These are phyloP conservation scores for Hymenoscyphus albidus DNA, from an alignment of 2,329 filamentous ascomycete genomes.

Conservation along the genomic window DNA sequence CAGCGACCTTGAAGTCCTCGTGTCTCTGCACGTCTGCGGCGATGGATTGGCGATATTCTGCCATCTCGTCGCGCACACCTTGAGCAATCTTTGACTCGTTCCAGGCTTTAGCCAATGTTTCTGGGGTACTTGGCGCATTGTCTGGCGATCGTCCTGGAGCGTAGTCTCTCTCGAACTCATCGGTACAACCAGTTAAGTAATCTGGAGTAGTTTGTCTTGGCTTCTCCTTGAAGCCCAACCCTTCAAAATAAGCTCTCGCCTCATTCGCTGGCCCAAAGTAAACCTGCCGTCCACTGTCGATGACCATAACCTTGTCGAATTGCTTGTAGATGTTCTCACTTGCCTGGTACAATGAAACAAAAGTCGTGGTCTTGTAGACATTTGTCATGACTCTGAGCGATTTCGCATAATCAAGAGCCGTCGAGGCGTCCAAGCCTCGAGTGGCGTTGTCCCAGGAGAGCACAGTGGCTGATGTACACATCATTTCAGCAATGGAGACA, in stretches of 20 bases:
- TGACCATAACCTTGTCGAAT: constrained; percentile 65
- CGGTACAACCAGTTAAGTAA: constrained; percentile 66
- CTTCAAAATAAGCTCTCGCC: constrained; percentile 60
- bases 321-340: constrained; percentile 64
- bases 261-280: constrained; percentile 58
- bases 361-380: constrained; percentile 52
- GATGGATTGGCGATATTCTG: constrained; percentile 61
- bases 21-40: constrained; percentile 62
- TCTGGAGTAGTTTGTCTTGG: constrained; percentile 61
- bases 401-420: constrained; percentile 61
- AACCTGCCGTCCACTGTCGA: constrained; percentile 61
- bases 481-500: constrained; percentile 79
- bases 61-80: constrained; percentile 62
- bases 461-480: constrained; percentile 69
- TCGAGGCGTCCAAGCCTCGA: constrained; percentile 65
- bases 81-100: constrained; percentile 57
- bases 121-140: constrained; percentile 66
- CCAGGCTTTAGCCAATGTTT: constrained; percentile 67
- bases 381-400: constrained; percentile 61
- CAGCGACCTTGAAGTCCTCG: constrained; percentile 72
- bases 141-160: constrained; percentile 60
- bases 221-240: constrained; percentile 57
- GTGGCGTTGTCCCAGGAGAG: constrained; percentile 75
- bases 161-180: constrained; percentile 78
- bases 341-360: constrained; percentile 65